Percentiles rank a stretch among this genome's conserved stretches.
phyloP scores from a whole-genome alignment of 2,329 filamentous ascomycete species.

The Penicillium sp. region DNA sequence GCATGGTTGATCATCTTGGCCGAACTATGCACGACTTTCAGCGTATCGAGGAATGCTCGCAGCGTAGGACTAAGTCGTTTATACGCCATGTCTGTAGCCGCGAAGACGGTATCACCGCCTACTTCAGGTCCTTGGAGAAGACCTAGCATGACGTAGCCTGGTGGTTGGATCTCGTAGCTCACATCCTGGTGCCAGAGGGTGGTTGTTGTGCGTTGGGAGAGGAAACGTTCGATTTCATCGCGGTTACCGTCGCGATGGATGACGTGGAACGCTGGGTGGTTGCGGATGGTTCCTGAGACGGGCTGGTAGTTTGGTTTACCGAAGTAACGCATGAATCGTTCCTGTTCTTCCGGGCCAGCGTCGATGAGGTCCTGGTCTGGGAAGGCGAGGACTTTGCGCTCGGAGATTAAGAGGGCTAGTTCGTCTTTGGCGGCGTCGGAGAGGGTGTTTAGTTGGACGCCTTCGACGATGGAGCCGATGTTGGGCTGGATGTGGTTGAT shows the following conservation, averaged over 20 bases:
- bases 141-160: constrained; percentile 47
- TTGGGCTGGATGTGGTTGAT: constrained; percentile 41
- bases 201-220: constrained; percentile 44
- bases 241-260: constrained; percentile 45
- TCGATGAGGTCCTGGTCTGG: constrained; percentile 50
- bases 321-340: constrained; percentile 45
- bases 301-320: constrained; percentile 46
- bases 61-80: constrained; percentile 51
- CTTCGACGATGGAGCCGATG: constrained; percentile 41
- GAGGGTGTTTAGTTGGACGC: constrained; percentile 48
- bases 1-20: constrained; percentile 45
- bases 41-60: constrained; percentile 35
- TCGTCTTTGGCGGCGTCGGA: constrained; percentile 49
- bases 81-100: constrained; percentile 45
- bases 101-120: constrained; percentile 48
- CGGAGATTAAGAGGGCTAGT: constrained; percentile 61
- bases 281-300: constrained; percentile 40
- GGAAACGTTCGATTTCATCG: constrained; percentile 42
- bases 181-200: constrained; percentile 50
- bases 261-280: constrained; percentile 45
- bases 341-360: constrained; percentile 41
- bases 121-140: constrained; percentile 50
- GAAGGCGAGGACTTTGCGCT: constrained; percentile 56
- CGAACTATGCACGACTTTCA: constrained; percentile 40
- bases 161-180: constrained; percentile 48